phyloP scores from a whole-genome alignment of 805 yeast species.

The Hemisphaericaspora nanyangensis region DNA sequence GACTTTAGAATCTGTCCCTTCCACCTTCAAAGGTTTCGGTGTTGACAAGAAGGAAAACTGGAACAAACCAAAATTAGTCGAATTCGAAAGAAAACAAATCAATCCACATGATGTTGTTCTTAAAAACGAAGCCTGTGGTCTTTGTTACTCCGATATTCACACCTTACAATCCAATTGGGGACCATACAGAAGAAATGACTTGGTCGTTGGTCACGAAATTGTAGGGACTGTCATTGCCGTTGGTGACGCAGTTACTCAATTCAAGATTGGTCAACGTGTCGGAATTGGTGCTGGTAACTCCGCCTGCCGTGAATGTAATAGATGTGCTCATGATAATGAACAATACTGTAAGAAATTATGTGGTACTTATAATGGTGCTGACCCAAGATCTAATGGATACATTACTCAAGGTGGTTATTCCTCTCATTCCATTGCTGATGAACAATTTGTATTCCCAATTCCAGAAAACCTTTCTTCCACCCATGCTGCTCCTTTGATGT shows the following conservation, averaged over 20 bases:
- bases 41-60: slow-evolving; percentile 27
- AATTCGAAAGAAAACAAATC: slow-evolving; percentile 23
- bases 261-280: slow-evolving; percentile 68
- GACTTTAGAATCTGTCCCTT: slow-evolving; percentile 9
- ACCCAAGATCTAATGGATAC: slow-evolving; percentile 26
- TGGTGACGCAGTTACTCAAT: slow-evolving; percentile 51
- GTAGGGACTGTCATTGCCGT: slow-evolving; percentile 58
- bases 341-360: slow-evolving; percentile 49
- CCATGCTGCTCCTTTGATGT: slow-evolving; percentile 50
- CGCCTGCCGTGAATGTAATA: slow-evolving; percentile 60
- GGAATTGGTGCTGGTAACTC: slow-evolving; percentile 73
- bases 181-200: slow-evolving; percentile 24
- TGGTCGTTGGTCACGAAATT: slow-evolving; percentile 63
- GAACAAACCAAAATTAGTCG: slow-evolving; percentile 30
- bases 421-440: slow-evolving; percentile 42
- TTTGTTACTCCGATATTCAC: slow-evolving; percentile 63
- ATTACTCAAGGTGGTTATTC: slow-evolving; percentile 49
- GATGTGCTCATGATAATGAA: slow-evolving; percentile 41
- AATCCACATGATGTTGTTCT: slow-evolving; percentile 47
- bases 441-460: slow-evolving; percentile 44
- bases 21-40: slow-evolving; percentile 24
- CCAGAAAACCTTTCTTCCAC: slow-evolving; percentile 42
- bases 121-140: slow-evolving; percentile 59
- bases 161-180: slow-evolving; percentile 55
- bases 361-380: slow-evolving; percentile 49